A percentile compares a stretch with the other conserved stretches of the same genome.
These are phyloP conservation scores for Odontarrhena argentea DNA, from an alignment of 345 rosid species.

Conservation along the genomic window DNA sequence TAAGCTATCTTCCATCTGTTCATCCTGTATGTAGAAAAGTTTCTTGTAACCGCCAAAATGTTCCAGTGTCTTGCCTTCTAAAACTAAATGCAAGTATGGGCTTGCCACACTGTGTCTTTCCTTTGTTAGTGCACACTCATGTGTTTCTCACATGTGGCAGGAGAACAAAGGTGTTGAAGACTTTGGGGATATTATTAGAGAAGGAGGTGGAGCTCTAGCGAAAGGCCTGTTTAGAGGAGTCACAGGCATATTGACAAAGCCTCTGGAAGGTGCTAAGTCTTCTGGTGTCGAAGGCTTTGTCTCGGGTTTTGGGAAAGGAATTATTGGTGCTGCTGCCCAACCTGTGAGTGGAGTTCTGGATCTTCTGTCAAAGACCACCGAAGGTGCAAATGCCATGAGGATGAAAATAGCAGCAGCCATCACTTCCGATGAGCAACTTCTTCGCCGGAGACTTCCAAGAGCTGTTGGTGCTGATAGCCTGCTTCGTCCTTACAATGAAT, in stretches of 20 bases:
- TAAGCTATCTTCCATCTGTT: slow-evolving; percentile 14
- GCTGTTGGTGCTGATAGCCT: slow-evolving; percentile 87
- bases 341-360: slow-evolving; percentile 98
- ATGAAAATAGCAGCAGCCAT: slow-evolving; percentile 96
- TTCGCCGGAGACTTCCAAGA: slow-evolving; percentile 90
- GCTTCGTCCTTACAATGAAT: slow-evolving; percentile 84
- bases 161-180: slow-evolving; percentile 97
- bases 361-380: slow-evolving; percentile 97
- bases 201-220: slow-evolving; percentile 98
- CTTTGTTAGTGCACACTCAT: slow-evolving; percentile 16
- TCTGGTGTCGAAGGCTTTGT: slow-evolving; percentile 98
- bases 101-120: slow-evolving; percentile 20
- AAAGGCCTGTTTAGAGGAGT: slow-evolving; percentile 98
- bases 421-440: slow-evolving; percentile 97
- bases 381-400: slow-evolving; percentile 99
- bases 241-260: slow-evolving; percentile 95
- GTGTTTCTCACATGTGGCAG: slow-evolving; percentile 47
- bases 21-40: slow-evolving; percentile 9
- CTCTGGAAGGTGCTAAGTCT: slow-evolving; percentile 95
- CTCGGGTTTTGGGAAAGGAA: slow-evolving; percentile 97
- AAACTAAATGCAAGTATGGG: slow-evolving; percentile 17
- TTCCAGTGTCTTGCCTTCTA: slow-evolving; percentile 30
- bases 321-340: slow-evolving; percentile 98
- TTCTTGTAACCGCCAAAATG: not conserved
- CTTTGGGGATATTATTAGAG: slow-evolving; percentile 92